phyloP scores from a whole-genome alignment of 164 flowering plant species.

The Houttuynia cordata region DNA sequence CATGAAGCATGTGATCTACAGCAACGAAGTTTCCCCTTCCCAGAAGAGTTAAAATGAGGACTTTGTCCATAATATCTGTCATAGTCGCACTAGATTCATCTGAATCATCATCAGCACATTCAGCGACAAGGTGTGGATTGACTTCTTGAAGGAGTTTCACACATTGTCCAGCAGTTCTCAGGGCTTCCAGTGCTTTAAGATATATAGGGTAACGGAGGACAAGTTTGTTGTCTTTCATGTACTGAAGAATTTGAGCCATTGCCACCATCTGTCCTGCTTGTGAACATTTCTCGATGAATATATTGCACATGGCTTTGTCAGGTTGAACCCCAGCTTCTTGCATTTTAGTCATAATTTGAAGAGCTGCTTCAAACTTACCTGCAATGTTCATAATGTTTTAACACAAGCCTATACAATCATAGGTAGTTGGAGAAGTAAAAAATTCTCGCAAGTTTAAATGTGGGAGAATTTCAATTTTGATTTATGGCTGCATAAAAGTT shows the following conservation, averaged over 20 bases:
- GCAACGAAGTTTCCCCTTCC: constrained; percentile 41
- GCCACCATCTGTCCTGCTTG: constrained; percentile 36
- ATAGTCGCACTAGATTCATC: not conserved
- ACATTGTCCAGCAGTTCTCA: constrained; percentile 42
- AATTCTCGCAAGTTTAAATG: too few relatives aligned
- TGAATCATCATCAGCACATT: constrained; percentile 8
- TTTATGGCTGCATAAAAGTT: too few relatives aligned
- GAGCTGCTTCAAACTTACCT: constrained; percentile 55
- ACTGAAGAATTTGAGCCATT: constrained; percentile 41
- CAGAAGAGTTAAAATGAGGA: constrained; percentile 31
- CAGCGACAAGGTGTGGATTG: constrained; percentile 48
- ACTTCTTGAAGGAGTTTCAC: constrained; percentile 54
- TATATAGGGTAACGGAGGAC: constrained; percentile 71
- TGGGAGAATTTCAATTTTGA: too few relatives aligned
- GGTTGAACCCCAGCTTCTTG: constrained; percentile 74
- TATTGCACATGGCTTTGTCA: constrained; percentile 87
- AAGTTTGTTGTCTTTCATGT: constrained; percentile 54
- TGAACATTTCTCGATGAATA: constrained; percentile 58
- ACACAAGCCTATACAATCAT: too few relatives aligned
- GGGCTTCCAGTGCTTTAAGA: constrained; percentile 39
- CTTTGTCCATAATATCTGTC: constrained; percentile 19
- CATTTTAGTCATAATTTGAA: constrained; percentile 75
- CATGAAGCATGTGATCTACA: constrained; percentile 37
- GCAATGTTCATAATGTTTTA: not conserved
- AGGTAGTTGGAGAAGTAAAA: too few relatives aligned